phyloP scores from a whole-genome alignment of 305 asterid genomes.

The Fraxinus latifolia region DNA sequence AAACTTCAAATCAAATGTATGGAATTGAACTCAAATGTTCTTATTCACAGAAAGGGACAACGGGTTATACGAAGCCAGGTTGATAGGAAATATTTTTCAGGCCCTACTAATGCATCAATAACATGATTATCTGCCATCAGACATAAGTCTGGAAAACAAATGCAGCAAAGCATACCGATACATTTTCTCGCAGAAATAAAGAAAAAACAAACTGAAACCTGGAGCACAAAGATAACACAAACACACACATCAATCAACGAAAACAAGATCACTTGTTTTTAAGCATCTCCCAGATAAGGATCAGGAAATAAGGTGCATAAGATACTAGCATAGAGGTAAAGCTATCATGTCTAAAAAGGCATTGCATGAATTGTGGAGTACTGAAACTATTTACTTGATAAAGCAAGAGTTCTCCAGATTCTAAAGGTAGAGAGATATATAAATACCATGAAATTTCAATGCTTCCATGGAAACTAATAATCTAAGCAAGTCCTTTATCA shows the following conservation, averaged over 20 bases:
- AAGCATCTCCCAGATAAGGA: not conserved
- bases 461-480: not conserved
- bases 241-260: not conserved
- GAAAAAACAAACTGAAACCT: not conserved
- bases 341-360: not conserved
- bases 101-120: slow-evolving; percentile 2
- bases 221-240: not conserved
- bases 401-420: slow-evolving; percentile 4
- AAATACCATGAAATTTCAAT: not conserved
- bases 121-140: not conserved
- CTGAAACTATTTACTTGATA: not conserved
- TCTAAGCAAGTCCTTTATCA: not conserved
- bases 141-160: not conserved
- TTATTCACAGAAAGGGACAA: not conserved
- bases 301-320: not conserved
- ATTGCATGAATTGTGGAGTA: not conserved
- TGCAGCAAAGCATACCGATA: not conserved
- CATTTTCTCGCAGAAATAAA: not conserved
- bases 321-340: not conserved
- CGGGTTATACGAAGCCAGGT: not conserved
- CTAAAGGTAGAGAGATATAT: not conserved
- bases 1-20: not conserved
- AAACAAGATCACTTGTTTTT: not conserved
- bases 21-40: not conserved
- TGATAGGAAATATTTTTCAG: not conserved